These are phyloP conservation scores for Effrenium voratum DNA, from an alignment of 73 alveolate species.

Conservation along the genomic window DNA sequence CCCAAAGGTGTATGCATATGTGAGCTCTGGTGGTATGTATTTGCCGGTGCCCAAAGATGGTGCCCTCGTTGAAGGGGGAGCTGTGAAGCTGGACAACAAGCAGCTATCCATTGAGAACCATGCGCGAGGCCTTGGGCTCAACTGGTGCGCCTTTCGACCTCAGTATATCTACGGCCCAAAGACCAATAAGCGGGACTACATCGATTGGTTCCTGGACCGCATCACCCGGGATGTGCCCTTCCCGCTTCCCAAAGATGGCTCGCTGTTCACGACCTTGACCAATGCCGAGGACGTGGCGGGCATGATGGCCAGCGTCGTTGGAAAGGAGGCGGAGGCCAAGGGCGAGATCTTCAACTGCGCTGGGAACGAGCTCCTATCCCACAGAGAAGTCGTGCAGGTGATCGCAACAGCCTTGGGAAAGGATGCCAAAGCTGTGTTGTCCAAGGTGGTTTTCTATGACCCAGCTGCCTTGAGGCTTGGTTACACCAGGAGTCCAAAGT, in stretches of 20 bases:
- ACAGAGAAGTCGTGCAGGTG: constrained; percentile 54
- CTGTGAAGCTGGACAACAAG: constrained; percentile 92
- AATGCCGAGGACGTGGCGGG: constrained; percentile 91
- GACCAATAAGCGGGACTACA: constrained; percentile 91
- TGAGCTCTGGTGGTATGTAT: constrained; percentile 92
- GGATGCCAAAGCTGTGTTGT: constrained; percentile 52
- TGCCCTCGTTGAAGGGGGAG: constrained; percentile 74
- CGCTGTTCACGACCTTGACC: constrained; percentile 66
- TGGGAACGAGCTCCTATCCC: constrained; percentile 57
- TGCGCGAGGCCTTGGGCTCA: constrained; percentile 51
- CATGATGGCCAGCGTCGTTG: constrained; percentile 53
- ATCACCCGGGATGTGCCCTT: constrained; percentile 60
- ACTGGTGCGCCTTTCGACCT: constrained; percentile 67
- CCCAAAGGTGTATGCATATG: constrained; percentile 74
- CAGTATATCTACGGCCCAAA: constrained; percentile 92
- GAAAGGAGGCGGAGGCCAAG: constrained; percentile 57
- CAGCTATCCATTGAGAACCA: constrained; percentile 87
- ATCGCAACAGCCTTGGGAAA: constrained; percentile 57
- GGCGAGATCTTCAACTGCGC: constrained; percentile 90
- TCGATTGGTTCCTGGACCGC: constrained; percentile 93
- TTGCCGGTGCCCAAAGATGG: constrained; percentile 21
- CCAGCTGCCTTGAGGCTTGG: constrained; percentile 34
- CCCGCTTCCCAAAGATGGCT: constrained; percentile 77
- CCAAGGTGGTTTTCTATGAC: constrained; percentile 68
- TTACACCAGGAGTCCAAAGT: not conserved